Percentiles rank a stretch among this genome's conserved stretches.
phyloP scores from a whole-genome alignment of 495 filamentous ascomycete species.

The Neurospora sp. region DNA sequence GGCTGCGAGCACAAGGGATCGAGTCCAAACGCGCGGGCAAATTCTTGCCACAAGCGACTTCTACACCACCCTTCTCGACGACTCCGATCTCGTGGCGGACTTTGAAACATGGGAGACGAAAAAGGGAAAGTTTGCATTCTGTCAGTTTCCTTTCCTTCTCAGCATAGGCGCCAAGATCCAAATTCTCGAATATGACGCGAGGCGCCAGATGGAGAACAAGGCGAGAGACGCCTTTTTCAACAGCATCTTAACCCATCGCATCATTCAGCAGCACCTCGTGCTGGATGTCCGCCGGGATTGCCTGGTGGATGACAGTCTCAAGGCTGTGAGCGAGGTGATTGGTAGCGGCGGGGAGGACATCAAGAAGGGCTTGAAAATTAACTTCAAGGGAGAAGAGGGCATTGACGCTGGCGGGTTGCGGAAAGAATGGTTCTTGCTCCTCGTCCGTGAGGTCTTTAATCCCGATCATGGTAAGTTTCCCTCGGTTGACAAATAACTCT shows the following conservation, averaged over 20 bases:
- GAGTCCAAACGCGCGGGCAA: constrained; percentile 20
- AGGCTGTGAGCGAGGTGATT: constrained; percentile 76
- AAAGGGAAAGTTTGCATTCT: constrained; percentile 73
- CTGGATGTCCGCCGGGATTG: constrained; percentile 78
- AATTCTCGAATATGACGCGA: constrained; percentile 83
- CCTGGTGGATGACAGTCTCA: constrained; percentile 82
- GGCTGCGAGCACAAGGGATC: constrained; percentile 12
- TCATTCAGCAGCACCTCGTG: constrained; percentile 69
- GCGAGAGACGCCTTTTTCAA: constrained; percentile 88
- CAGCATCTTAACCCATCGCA: constrained; percentile 65
- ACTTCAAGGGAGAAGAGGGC: constrained; percentile 83
- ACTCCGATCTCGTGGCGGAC: constrained; percentile 74
- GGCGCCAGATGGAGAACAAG: constrained; percentile 83
- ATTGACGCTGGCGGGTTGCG: constrained; percentile 84
- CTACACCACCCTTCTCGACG: constrained; percentile 80
- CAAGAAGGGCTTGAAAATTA: constrained; percentile 84
- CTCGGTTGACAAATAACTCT: not conserved
- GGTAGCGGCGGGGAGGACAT: constrained; percentile 77
- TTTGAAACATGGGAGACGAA: constrained; percentile 82
- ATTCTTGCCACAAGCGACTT: constrained; percentile 68
- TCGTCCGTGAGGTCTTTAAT: constrained; percentile 88
- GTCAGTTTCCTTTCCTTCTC: constrained; percentile 88
- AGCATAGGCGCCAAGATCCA: constrained; percentile 91
- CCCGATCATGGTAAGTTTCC: constrained; percentile 67
- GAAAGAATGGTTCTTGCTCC: constrained; percentile 93